These are phyloP conservation scores for Pestalotiopsis fici DNA, from an alignment of 2,329 filamentous ascomycete species.

Conservation along the genomic window DNA sequence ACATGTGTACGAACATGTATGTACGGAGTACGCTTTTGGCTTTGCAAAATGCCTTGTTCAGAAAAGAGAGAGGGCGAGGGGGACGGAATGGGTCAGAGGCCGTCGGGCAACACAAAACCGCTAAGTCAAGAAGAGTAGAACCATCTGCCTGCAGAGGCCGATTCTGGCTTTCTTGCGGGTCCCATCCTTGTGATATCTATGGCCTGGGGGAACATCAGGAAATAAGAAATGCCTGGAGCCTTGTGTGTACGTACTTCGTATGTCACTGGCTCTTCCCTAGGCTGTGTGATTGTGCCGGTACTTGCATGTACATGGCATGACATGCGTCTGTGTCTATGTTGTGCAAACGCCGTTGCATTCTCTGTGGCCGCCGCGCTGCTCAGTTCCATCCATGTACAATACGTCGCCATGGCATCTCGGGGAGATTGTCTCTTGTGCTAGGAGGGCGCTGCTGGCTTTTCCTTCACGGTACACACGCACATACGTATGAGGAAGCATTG, in stretches of 20 bases:
- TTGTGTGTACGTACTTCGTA: constrained; percentile 12
- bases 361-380: constrained; percentile 12
- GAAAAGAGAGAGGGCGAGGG: constrained; percentile 9
- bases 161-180: not conserved
- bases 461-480: constrained; percentile 5
- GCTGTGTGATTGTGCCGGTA: constrained; percentile 1
- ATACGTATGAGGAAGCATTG: constrained; percentile 1
- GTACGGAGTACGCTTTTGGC: constrained; percentile 13
- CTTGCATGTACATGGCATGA: constrained; percentile 9
- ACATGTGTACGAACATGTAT: constrained; percentile 15
- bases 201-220: not conserved
- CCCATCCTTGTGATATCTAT: not conserved
- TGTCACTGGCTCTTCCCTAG: not conserved
- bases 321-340: constrained; percentile 21
- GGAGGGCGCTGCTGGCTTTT: constrained; percentile 14
- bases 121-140: not conserved
- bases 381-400: constrained; percentile 15
- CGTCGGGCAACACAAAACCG: not conserved
- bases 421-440: constrained; percentile 17
- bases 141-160: not conserved
- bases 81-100: not conserved
- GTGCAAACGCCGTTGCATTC: constrained; percentile 28
- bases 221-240: not conserved
- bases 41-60: constrained; percentile 1
- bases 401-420: constrained; percentile 16